These are phyloP conservation scores for Scutellaria galericulata DNA, from an alignment of 257 asterid genomes.

Conservation along the genomic window DNA sequence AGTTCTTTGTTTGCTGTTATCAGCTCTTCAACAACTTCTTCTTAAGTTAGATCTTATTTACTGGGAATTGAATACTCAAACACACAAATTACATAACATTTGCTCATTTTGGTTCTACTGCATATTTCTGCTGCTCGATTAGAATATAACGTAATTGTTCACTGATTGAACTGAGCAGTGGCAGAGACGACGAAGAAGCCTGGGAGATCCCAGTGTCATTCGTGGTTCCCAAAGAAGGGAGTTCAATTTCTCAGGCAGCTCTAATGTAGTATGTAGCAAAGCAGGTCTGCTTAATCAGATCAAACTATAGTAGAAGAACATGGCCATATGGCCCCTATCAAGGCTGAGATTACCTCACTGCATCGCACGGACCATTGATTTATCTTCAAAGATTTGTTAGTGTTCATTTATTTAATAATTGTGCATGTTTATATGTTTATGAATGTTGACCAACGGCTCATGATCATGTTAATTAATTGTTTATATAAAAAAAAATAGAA, in stretches of 20 bases:
- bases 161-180: constrained; percentile 40
- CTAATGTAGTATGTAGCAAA: constrained; percentile 65
- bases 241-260: constrained; percentile 51
- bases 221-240: constrained; percentile 61
- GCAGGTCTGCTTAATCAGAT: constrained; percentile 48
- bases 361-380: too few relatives aligned
- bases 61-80: neutral
- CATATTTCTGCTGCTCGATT: neutral
- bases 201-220: constrained; percentile 93
- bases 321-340: too few relatives aligned
- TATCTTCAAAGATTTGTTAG: too few relatives aligned
- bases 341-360: too few relatives aligned
- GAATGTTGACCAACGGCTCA: too few relatives aligned
- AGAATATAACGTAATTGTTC: neutral
- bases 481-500: too few relatives aligned
- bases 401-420: too few relatives aligned
- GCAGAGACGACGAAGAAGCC: constrained; percentile 66
- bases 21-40: neutral
- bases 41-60: neutral
- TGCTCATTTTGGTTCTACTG: neutral
- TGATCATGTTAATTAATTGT: too few relatives aligned
- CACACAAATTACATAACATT: neutral
- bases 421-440: too few relatives aligned
- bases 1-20: neutral
- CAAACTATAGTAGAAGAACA: too few relatives aligned